Base-by-base conservation (phyloP, 805 yeast genomes). In the Cyberlindnera saturnus region DNA sequence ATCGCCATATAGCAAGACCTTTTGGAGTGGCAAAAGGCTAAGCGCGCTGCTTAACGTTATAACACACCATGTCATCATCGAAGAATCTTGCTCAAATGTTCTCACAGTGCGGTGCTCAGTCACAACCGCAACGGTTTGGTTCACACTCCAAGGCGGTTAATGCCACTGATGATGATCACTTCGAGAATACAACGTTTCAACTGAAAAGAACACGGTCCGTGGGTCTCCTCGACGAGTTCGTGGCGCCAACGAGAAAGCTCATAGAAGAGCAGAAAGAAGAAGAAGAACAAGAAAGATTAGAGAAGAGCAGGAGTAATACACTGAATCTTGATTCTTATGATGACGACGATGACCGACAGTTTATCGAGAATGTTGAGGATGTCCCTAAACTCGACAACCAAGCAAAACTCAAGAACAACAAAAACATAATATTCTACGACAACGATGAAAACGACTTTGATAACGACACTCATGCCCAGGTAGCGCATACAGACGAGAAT, bases 131-230 rank as follows among this genome's bases (percentile, higher is more conserved):
- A 28, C 46, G 38, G 13, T 41, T 34, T 33, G 36, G 43, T 13
- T 20, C 48, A 0, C 46, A 50, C 26, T 58, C 62, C 3, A 51
- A 51, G 37, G 79, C 79, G 3, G 77, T 85, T 17, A 85, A 82
- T 47, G 89, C 91, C 5, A 70, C 75, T 37, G 81, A 80, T 60
- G 86, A 81, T 46, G 79, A 75, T 39, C 84, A 83, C 54, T 86
- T 87, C 56, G 72, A 78, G 42, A 76, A 73, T 44, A 75, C 86
- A 6, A 75, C 91, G 4, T 87, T 83, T 61, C 80, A 79, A 54
- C 66, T 87, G 55, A 87, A 86, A 55, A 67, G 96, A 58, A 87
- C 96, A 30, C 73, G 93, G 55, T 83, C 93, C 7, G 69, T 87
- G 72, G 96, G 96, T 1, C 62, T 86, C 13, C 67, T 87, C 51